Evolutionary conservation across 192 early-diverging fungal genomes (phyloP).

Genomic region (Rhizophagus sp.): DNA sequence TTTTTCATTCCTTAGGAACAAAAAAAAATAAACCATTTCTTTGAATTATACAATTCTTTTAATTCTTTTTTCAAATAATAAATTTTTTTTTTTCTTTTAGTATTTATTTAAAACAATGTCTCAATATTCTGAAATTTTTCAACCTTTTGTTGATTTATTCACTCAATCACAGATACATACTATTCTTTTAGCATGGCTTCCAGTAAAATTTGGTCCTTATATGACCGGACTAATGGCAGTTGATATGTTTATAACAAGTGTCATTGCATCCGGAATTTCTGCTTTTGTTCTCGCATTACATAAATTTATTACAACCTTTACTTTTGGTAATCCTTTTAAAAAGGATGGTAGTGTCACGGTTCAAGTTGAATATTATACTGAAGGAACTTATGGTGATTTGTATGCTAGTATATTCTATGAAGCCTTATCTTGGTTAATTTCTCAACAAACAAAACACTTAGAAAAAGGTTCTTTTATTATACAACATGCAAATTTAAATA

Average conservation of each 20-base stretch:
- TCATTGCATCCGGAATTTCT: neutral
- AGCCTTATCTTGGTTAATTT: constrained; percentile 25
- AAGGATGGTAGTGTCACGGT: neutral
- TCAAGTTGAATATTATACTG: constrained; percentile 5
- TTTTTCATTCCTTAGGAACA: too few relatives aligned
- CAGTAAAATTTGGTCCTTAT: neutral
- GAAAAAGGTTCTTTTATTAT: constrained; percentile 10
- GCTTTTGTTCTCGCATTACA: neutral
- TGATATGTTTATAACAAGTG: constrained; percentile 25
- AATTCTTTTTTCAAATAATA: too few relatives aligned
- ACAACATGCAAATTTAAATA: neutral
- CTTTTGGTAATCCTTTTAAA: neutral
- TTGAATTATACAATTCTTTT: too few relatives aligned
- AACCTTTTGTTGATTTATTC: constrained; percentile 22
- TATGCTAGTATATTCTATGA: constrained; percentile 4
- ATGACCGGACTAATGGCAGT: constrained; percentile 27
- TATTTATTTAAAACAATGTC: neutral
- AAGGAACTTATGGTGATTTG: constrained; percentile 1
- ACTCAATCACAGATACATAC: constrained; percentile 24
- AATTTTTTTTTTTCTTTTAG: too few relatives aligned
- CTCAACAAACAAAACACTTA: constrained; percentile 23
- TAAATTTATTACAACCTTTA: neutral
- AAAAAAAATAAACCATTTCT: too few relatives aligned
- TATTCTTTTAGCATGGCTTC: constrained; percentile 28
- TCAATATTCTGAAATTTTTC: constrained; percentile 16